These are phyloP conservation scores for Acacia pycnantha DNA, from an alignment of 331 rosid genomes.

Conservation along the genomic window DNA sequence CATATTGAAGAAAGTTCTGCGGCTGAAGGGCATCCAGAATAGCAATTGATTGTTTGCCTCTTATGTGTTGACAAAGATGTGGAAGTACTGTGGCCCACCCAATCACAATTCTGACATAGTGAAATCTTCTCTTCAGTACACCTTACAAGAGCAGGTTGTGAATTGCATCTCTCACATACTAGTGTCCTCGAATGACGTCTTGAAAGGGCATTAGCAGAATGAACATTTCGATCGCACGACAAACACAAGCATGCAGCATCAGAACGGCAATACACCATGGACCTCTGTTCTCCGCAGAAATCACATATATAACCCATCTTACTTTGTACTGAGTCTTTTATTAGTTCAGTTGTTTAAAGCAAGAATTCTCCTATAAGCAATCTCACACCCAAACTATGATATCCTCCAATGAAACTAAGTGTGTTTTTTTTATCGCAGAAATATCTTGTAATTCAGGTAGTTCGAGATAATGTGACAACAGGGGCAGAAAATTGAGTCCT, in stretches of 20 bases:
- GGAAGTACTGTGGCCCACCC: conserved; percentile 63
- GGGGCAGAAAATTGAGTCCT: conserved; percentile 15
- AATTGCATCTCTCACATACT: conserved; percentile 81
- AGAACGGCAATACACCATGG: conserved; percentile 91
- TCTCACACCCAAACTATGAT: conserved; percentile 10
- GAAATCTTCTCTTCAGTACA: conserved; percentile 78
- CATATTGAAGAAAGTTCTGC: conserved; percentile 88
- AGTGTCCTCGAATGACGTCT: conserved; percentile 84
- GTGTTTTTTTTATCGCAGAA: conserved; percentile 28
- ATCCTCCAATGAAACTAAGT: conserved; percentile 30
- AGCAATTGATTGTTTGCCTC: conserved; percentile 75
- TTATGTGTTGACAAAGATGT: conserved; percentile 66
- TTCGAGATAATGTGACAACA: not conserved
- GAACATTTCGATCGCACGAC: conserved; percentile 91
- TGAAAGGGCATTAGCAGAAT: conserved; percentile 90
- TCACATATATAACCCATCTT: conserved; percentile 86
- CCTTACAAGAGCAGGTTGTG: conserved; percentile 77
- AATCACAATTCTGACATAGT: conserved; percentile 95
- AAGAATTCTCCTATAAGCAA: conserved; percentile 31
- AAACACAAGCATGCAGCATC: conserved; percentile 90
- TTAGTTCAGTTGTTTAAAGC: conserved; percentile 16
- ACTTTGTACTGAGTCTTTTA: conserved; percentile 21
- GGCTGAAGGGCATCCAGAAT: conserved; percentile 91
- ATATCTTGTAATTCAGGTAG: conserved; percentile 9
- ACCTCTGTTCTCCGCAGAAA: conserved; percentile 87